Evolutionary conservation across 2,329 filamentous ascomycete species (phyloP), one percentile per base, ranked within the genome.

Genomic region (Microsporum ferrugineum): DNA sequence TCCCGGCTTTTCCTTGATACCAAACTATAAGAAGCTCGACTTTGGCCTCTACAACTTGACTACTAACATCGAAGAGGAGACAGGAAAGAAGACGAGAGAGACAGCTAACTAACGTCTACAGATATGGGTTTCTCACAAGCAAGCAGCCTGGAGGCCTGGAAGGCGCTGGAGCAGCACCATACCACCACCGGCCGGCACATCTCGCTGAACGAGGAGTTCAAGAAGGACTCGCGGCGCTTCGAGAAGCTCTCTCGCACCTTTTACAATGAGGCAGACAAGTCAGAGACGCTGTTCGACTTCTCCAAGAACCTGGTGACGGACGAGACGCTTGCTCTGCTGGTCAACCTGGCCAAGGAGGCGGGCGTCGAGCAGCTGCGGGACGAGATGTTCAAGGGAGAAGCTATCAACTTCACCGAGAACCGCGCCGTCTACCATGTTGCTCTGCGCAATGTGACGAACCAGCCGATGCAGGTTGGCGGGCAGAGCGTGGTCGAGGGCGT

Each of bases 401-500:
- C 95, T 83, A 97, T 99, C 82, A 99, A 99, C 84, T 96, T 96
- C 79, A 99, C 94, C 63, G 94, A 99, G 82, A 82, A 92, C 73
- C 87, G 94, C 66, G 94, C 94, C 66, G 94, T 99, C 66, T 95
- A 95, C 80, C 94, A 99, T 79, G 84, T 89, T 68, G 94, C 94
- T 57, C 83, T 99, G 71, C 88, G 94, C 74, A 99, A 99, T 75
- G 86, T 91, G 66, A 82, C 84, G 74, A 91, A 89, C 73, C 85
- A 89, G 82, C 85, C 80, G 56, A 85, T 87, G 83, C 74, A 89
- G 77, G 94, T 97, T 36, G 87, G 96, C 67, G 92, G 91, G 64
- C 80, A 91, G 77, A 92, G 95, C 72, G 94, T 99, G 71, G 92
- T 96, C 74, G 89, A 91, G 70, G 94, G 86, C 61, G 92, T 96